Evolutionary conservation across 2,329 filamentous ascomycete genomes (phyloP).

Genomic region (Aureobasidium leucospermi): DNA sequence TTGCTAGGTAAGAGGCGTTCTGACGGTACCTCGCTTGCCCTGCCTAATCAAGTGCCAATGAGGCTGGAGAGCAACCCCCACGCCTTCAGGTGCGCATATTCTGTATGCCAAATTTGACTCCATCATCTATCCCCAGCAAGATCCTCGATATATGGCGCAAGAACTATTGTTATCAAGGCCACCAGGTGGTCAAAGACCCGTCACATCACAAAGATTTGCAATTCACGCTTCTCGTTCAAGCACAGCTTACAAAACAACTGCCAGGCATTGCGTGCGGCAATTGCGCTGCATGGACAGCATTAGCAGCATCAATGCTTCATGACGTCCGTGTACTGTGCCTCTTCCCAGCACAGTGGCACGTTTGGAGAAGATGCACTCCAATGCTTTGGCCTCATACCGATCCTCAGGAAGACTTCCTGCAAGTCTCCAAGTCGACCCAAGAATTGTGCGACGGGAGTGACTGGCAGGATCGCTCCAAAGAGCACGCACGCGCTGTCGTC

Average conservation of each 20-base stretch:
- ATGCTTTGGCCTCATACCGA: neutral
- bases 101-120: neutral
- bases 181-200: constrained; percentile 6
- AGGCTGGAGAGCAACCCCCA: constrained; percentile 10
- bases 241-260: neutral
- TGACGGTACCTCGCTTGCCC: constrained; percentile 11
- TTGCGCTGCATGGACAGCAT: neutral
- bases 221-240: constrained; percentile 4
- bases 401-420: neutral
- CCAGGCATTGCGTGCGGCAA: constrained; percentile 1
- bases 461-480: neutral
- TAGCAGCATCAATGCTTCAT: constrained; percentile 5
- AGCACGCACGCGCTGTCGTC: constrained; percentile 12
- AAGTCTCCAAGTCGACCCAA: neutral
- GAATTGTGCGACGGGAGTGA: constrained; percentile 2
- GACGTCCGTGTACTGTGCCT: constrained; percentile 10
- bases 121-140: neutral
- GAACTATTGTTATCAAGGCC: neutral
- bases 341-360: constrained; percentile 7
- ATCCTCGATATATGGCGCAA: constrained; percentile 9
- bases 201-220: constrained; percentile 3
- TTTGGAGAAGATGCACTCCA: constrained; percentile 4
- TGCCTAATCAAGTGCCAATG: constrained; percentile 6
- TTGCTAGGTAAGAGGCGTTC: neutral
- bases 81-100: constrained; percentile 1